Evolutionary conservation across 495 filamentous ascomycete genomes (phyloP).

Genomic region (Lepraria neglecta): DNA sequence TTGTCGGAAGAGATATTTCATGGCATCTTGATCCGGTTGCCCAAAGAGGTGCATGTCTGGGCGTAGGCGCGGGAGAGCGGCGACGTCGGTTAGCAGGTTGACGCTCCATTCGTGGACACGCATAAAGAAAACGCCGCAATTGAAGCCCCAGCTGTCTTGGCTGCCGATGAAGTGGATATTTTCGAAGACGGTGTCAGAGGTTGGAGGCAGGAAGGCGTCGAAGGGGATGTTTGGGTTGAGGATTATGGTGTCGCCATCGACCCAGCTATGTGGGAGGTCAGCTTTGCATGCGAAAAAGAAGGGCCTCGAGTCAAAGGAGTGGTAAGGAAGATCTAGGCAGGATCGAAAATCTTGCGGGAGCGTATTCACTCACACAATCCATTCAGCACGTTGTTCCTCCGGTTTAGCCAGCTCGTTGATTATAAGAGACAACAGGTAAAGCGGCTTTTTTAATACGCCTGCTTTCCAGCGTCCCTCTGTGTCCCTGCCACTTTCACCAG

Average conservation of each 20-base stretch:
- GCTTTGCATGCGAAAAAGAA: background rate
- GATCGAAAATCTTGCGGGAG: background rate
- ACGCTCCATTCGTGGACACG: slow-evolving; percentile 38
- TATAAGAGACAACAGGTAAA: slow-evolving; percentile 38
- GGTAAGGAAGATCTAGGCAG: no score
- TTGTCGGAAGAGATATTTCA: slow-evolving; percentile 31
- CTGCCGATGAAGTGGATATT: slow-evolving; percentile 9
- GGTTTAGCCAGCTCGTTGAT: slow-evolving; percentile 40
- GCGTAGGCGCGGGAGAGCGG: slow-evolving; percentile 32
- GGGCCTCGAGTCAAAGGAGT: no score
- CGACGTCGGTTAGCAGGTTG: slow-evolving; percentile 32
- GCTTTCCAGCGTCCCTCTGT: background rate
- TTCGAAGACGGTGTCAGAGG: background rate
- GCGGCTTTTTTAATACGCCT: slow-evolving; percentile 38
- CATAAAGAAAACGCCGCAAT: slow-evolving; percentile 36
- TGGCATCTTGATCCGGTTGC: slow-evolving; percentile 33
- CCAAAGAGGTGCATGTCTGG: slow-evolving; percentile 29
- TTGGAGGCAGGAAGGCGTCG: slow-evolving; percentile 3
- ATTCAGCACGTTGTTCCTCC: slow-evolving; percentile 34
- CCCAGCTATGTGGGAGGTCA: slow-evolving; percentile 26
- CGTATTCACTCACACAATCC: slow-evolving; percentile 37
- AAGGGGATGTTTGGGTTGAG: slow-evolving; percentile 29
- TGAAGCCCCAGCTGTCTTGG: slow-evolving; percentile 31
- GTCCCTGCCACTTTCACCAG: slow-evolving; percentile 7
- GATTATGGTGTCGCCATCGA: slow-evolving; percentile 34